Base-by-base conservation (phyloP, 1,284 basidiomycete species). In the Papiliotrema nemorosa region DNA sequence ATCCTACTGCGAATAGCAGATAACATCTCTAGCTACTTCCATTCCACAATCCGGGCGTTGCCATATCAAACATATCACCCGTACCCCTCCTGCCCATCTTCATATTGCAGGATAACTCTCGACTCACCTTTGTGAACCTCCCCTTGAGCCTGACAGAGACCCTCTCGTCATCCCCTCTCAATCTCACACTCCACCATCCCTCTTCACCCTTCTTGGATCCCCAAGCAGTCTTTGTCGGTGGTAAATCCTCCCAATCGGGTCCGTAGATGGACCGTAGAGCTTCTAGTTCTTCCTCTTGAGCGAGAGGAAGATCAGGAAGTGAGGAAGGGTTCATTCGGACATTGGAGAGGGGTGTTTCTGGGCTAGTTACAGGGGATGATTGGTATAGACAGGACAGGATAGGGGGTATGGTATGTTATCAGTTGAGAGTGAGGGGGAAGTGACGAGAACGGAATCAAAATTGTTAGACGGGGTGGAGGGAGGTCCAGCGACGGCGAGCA, bases 191-290 rank as follows among this genome's bases (percentile, higher is more conserved):
- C 70, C 70, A 73, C 67, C 71, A 74, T 26, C 70, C 70, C 13
- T 49, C 55, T 42, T 73, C 67, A 4, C 57, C 54, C 18, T 64
- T 60, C 14, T 31, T 31, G 29, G 29, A 31, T 31, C 69, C 69
- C 73, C 73, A 75, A 57, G 69, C 68, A 44, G 72, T 72, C 42
- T 67, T 69, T 52, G 53, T 63, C 4, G 71, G 60, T 13, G 67
- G 60, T 22, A 73, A 54, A 47, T 73, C 72, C 40, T 60, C 57
- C 71, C 72, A 75, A 47, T 74, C 73, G 29, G 71, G 63, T 33
- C 58, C 62, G 41, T 64, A 72, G 49, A 73, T 75, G 31, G 72
- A 63, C 39, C 67, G 60, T 47, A 75, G 64, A 21, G 66, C 59
- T 44, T 66, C 63, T 37, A 72, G 67, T 64, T 75, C 73, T 52